These are phyloP conservation scores for Penicillium janthinellum DNA, from an alignment of 2,329 filamentous ascomycete genomes.

Conservation along the genomic window DNA sequence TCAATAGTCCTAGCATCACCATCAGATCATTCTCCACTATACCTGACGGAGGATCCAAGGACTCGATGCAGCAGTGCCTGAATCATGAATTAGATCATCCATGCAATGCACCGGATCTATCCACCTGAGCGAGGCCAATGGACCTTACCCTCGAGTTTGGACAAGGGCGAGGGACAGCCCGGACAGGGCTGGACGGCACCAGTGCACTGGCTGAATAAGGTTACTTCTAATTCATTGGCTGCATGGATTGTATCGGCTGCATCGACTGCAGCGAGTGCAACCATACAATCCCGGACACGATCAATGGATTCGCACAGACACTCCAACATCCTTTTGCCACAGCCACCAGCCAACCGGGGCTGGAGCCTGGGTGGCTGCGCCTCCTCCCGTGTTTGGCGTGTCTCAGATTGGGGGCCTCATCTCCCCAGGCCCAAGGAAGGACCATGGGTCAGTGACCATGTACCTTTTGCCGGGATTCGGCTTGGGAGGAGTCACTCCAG, in stretches of 20 bases:
- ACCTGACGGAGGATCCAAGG: not conserved
- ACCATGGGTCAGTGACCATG: not conserved
- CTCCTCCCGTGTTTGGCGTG: conserved; percentile 4
- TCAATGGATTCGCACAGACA: not conserved
- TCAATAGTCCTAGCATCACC: no score
- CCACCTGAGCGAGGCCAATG: no score
- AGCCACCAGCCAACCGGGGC: not conserved
- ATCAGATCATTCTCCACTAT: not conserved
- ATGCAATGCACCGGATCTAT: no score
- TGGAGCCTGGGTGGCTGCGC: not conserved
- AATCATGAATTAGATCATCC: not conserved
- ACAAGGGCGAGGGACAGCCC: no score
- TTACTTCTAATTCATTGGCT: not conserved
- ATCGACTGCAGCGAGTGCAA: not conserved
- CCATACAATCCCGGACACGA: not conserved
- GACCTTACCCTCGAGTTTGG: no score
- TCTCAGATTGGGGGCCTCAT: conserved; percentile 3
- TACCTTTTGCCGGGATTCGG: not conserved
- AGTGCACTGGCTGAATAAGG: not conserved
- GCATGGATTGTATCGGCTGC: no score
- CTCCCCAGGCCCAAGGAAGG: not conserved
- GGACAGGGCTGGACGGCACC: not conserved
- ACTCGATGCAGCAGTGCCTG: not conserved
- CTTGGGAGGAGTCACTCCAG: not conserved
- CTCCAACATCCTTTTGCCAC: not conserved